Evolutionary conservation across 2,329 filamentous ascomycete genomes (phyloP), one percentile per base, ranked within the genome.

Genomic region (Cordyceps tenuipes): DNA sequence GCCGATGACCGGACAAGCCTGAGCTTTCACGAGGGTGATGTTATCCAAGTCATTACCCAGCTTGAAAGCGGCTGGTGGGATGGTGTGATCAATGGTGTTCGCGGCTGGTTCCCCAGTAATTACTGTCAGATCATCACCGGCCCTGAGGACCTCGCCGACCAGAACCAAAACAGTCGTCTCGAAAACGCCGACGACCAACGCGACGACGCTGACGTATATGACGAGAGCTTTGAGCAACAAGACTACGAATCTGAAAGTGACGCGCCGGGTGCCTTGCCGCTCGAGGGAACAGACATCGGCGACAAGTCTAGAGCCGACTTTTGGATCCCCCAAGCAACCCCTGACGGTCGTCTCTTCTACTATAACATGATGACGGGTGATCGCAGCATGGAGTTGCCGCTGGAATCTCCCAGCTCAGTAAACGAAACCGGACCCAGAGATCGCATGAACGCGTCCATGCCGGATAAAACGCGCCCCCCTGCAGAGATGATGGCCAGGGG

Each of bases 61-160:
- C 82, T 97, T 61, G 94, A 99, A 74, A 97, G 92, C 69, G 94
- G 94, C 60, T 99, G 94, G 94, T 99, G 94, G 94, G 94, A 99
- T 76, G 94, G 94, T 53, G 91, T 99, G 60, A 96, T 99, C 72
- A 94, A 97, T 69, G 91, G 92, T 62, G 89, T 96, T 66, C 87
- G 94, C 71, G 94, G 94, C 72, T 99, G 94, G 94, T 99, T 99
- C 73, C 94, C 94, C 43, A 97, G 93, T 80, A 99, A 99, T 74
- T 99, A 99, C 77, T 97, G 94, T 77, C 87, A 91, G 65, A 85
- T 94, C 64, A 88, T 97, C 67, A 83, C 85, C 62, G 86, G 85
- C 67, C 82, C 88, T 55, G 88, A 90, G 66, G 89, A 95, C 63
- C 79, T 88, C 34, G 81, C 83, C 47, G 86, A 90, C 58, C 76